Conservation (phyloP, 352 stramenopile genomes). For the Pythium aquatile region DNA sequence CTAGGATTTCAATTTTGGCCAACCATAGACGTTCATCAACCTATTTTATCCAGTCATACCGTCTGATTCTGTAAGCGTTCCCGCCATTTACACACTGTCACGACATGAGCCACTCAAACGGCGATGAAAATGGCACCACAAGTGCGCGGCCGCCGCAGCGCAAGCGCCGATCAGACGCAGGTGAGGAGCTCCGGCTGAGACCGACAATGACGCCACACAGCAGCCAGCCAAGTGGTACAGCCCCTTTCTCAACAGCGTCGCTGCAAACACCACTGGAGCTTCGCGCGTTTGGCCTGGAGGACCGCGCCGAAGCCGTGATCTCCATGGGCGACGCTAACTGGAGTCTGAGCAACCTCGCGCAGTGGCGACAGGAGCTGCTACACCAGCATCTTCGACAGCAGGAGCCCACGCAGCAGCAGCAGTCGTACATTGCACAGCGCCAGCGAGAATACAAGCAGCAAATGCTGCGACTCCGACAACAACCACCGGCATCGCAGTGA, state of each 20-base stretch:
- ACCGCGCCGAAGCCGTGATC: slow-evolving; percentile 74
- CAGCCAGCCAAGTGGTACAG: not conserved
- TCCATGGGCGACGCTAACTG: slow-evolving; percentile 41
- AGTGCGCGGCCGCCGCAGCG: not conserved
- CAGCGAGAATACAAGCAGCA: slow-evolving; percentile 75
- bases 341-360: slow-evolving; percentile 56
- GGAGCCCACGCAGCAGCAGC: not conserved
- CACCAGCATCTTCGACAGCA: slow-evolving; percentile 4
- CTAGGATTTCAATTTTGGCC: slow-evolving; percentile 32
- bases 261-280: slow-evolving; percentile 47
- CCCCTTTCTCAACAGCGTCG: not conserved
- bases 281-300: slow-evolving; percentile 69
- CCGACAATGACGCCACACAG: not conserved
- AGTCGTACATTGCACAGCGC: slow-evolving; percentile 52
- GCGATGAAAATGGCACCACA: not conserved
- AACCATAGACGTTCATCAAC: slow-evolving; percentile 18
- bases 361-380: slow-evolving; percentile 64
- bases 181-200: slow-evolving; percentile 8
- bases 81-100: not conserved
- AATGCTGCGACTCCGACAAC: slow-evolving; percentile 30
- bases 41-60: slow-evolving; percentile 19
- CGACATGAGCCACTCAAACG: slow-evolving; percentile 9
- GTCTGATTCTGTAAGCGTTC: not conserved
- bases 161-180: slow-evolving; percentile 24
- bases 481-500: slow-evolving; percentile 17